Evolutionary conservation across 2,329 filamentous ascomycete genomes (phyloP).

Genomic region (Daldinia eschscholtzii): DNA sequence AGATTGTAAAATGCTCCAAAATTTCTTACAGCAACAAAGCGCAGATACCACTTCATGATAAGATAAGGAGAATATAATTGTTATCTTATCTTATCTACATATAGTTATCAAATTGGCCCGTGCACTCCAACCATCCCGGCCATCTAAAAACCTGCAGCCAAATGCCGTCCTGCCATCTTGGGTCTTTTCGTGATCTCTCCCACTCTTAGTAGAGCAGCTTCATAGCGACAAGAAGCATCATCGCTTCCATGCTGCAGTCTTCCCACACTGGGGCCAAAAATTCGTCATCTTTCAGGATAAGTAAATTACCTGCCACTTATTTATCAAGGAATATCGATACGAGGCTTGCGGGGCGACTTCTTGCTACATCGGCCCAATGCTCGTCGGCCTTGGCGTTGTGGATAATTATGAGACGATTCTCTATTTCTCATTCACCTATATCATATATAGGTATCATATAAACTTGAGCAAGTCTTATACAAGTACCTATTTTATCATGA

Average conservation of each 20-base stretch:
- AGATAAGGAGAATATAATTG: slow-evolving; percentile 35
- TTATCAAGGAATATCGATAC: slow-evolving; percentile 1
- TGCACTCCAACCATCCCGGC: slow-evolving; percentile 2
- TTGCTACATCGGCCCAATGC: slow-evolving; percentile 31
- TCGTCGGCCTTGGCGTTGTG: slow-evolving; percentile 34
- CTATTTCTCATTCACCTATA: slow-evolving; percentile 15
- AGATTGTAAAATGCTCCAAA: slow-evolving; percentile 35
- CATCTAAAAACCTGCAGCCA: background rate
- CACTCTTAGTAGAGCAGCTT: slow-evolving; percentile 8
- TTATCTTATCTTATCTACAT: slow-evolving; percentile 28
- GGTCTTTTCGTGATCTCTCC: background rate
- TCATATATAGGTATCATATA: slow-evolving; percentile 26
- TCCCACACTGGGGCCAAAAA: slow-evolving; percentile 15
- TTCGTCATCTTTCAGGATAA: slow-evolving; percentile 14
- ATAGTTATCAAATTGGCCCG: slow-evolving; percentile 3
- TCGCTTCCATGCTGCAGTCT: background rate
- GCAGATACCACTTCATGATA: slow-evolving; percentile 26
- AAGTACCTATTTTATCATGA: slow-evolving; percentile 44
- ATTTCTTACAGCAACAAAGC: slow-evolving; percentile 39
- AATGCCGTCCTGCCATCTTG: background rate
- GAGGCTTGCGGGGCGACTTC: slow-evolving; percentile 16
- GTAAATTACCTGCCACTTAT: slow-evolving; percentile 1
- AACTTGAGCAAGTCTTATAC: slow-evolving; percentile 34
- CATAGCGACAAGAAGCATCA: background rate
- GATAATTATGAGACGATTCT: slow-evolving; percentile 23